Base-by-base conservation (phyloP, 2,329 filamentous ascomycete species). In the Curvularia hawaiiensis region DNA sequence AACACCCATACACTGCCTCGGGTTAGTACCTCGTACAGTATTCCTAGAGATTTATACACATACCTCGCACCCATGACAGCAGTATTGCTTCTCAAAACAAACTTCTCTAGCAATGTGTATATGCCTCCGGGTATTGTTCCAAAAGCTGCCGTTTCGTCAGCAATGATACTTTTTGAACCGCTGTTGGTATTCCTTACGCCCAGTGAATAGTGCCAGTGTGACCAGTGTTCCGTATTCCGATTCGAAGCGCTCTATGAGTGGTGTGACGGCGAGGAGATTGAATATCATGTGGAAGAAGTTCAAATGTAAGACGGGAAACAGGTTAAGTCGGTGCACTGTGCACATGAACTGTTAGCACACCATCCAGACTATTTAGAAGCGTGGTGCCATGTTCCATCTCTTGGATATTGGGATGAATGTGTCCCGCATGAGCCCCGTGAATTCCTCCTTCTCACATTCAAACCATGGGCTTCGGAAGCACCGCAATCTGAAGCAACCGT, bases 221-320 rank as follows among this genome's bases (percentile, higher is more conserved):
- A 91, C 91, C 71, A 98, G 81, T 8, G 94, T 98, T 51, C 95
- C 95, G 76, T 96, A 88, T 75, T 97, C 94, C 61, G 86, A 85
- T 79, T 99, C 95, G 77, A 98, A 99, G 60, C 93, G 86, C 78
- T 97, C 94, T 75, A 99, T 80, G 50, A 99, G 81, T n/a, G 95
- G 95, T 39, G 89, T 88, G 61, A 98, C 76, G 22, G 92, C 90
- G 62, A 96, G 51, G 24, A 92, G 75, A 77, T 98, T 97, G 72
- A 96, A 80, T 52, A 93, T 71, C 60, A 89, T 84, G 77, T 98
- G 95, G 67, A 97, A 81, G 74, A 96, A 84, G 68, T 89, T 90
- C 44, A 87, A 77, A 74, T 99, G 95, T 59, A 97, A 87, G 55
- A 99, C 81, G 0, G 93, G 92, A 72, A 92, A 99, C 0, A 94